phyloP scores from a whole-genome alignment of 2,329 filamentous ascomycete genomes.

The Dothidotthia symphoricarpi region DNA sequence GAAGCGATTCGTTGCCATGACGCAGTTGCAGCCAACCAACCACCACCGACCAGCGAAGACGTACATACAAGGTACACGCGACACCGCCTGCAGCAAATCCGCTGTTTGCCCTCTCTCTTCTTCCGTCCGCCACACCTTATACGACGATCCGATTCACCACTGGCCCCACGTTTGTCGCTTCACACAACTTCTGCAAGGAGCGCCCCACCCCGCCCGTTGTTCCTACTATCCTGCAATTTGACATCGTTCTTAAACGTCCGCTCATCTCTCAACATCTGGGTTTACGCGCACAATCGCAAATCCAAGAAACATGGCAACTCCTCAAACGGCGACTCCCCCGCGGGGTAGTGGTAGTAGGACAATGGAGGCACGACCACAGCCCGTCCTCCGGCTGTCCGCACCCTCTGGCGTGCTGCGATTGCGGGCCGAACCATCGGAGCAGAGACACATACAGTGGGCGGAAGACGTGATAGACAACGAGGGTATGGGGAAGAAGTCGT shows the following conservation, averaged over 20 bases:
- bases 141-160: background rate
- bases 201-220: slow-evolving; percentile 7
- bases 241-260: too few relatives aligned
- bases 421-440: slow-evolving; percentile 43
- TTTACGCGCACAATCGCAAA: slow-evolving; percentile 69
- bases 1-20: slow-evolving; percentile 15
- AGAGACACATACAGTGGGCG: slow-evolving; percentile 81
- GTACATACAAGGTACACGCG: slow-evolving; percentile 24
- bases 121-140: slow-evolving; percentile 2
- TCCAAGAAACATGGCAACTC: slow-evolving; percentile 23
- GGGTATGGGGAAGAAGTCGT: slow-evolving; percentile 87
- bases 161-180: background rate
- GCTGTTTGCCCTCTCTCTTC: slow-evolving; percentile 1
- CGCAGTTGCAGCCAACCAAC: slow-evolving; percentile 34
- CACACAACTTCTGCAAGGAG: too few relatives aligned
- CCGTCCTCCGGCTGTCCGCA: slow-evolving; percentile 35
- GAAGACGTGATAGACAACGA: slow-evolving; percentile 95
- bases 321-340: slow-evolving; percentile 21
- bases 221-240: slow-evolving; percentile 4
- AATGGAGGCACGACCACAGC: slow-evolving; percentile 27
- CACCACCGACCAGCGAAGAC: slow-evolving; percentile 39
- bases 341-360: slow-evolving; percentile 24
- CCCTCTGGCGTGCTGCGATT: slow-evolving; percentile 42
- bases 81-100: background rate
- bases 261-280: too few relatives aligned